Conservation (phyloP, 371 early-diverging fungal species). For the Choanephora cucurbitarum region DNA sequence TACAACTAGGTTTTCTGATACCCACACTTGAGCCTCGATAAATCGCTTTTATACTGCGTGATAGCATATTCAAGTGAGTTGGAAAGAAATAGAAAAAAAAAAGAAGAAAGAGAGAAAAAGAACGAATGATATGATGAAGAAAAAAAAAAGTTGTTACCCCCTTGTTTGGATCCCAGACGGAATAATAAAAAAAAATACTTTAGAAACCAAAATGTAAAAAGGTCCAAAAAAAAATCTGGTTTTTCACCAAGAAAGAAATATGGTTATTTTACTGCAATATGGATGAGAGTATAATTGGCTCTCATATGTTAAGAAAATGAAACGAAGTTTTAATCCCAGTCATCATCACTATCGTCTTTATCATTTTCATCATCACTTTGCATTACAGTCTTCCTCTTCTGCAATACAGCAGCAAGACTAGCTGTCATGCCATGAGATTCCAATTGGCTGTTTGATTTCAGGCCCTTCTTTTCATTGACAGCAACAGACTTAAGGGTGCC, state of each 20-base stretch:
- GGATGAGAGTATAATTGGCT: too few species aligned
- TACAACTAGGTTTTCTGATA: conserved; percentile 1
- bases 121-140: too few species aligned
- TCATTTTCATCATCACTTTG: conserved; percentile 43
- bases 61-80: conserved; percentile 9
- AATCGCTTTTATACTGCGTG: conserved; percentile 11
- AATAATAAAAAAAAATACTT: too few species aligned
- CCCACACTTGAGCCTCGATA: neutral
- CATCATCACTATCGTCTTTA: conserved; percentile 29
- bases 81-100: conserved; percentile 7
- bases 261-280: too few species aligned
- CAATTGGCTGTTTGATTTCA: neutral
- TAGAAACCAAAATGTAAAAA: too few species aligned
- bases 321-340: conserved; percentile 25
- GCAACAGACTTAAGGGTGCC: conserved; percentile 14
- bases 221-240: too few species aligned
- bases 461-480: neutral
- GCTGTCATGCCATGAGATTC: conserved; percentile 25
- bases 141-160: neutral
- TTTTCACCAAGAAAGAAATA: too few species aligned
- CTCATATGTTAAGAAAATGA: too few species aligned
- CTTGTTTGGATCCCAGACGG: neutral
- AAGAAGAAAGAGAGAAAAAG: conserved; percentile 2
- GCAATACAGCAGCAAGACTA: conserved; percentile 39
- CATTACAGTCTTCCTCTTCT: conserved; percentile 39